phyloP scores from a whole-genome alignment of 2,329 filamentous ascomycete species.

The Paramyrothecium roridum region DNA sequence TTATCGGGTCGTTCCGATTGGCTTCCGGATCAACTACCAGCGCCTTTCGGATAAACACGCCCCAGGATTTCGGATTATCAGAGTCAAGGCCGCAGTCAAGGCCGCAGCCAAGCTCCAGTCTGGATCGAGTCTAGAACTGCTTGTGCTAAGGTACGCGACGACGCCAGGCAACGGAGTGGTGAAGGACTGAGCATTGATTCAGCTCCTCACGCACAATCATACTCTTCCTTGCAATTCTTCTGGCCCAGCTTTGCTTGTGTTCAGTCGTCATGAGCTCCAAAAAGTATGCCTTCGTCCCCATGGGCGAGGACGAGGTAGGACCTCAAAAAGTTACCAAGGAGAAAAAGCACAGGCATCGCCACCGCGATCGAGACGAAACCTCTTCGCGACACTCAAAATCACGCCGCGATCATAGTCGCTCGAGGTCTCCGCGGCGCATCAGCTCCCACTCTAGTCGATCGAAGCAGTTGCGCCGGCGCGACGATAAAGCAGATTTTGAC shows the following conservation, averaged over 20 bases:
- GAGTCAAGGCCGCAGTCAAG: constrained; percentile 2
- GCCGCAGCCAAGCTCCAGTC: too few relatives aligned
- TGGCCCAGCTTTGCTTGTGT: constrained; percentile 51
- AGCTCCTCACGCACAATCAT: too few relatives aligned
- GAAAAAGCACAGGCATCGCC: constrained; percentile 41
- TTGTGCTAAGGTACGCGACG: too few relatives aligned
- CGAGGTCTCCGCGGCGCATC: constrained; percentile 23
- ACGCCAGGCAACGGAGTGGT: too few relatives aligned
- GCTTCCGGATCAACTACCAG: constrained; percentile 7
- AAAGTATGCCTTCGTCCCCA: constrained; percentile 64
- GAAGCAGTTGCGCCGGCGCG: constrained; percentile 40
- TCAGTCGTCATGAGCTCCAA: constrained; percentile 48
- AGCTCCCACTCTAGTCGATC: constrained; percentile 26
- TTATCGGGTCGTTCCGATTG: constrained; percentile 19
- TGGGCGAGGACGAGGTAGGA: constrained; percentile 62
- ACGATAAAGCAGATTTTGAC: constrained; percentile 55
- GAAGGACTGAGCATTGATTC: too few relatives aligned
- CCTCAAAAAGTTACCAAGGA: constrained; percentile 50
- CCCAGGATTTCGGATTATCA: constrained; percentile 4
- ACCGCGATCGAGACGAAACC: constrained; percentile 31
- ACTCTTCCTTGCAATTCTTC: constrained; percentile 21
- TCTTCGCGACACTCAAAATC: constrained; percentile 20
- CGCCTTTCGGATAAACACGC: constrained; percentile 15
- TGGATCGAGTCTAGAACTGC: too few relatives aligned
- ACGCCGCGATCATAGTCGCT: constrained; percentile 26